Conservation (phyloP, 305 asterid genomes). For the Fraxinus floribunda region DNA sequence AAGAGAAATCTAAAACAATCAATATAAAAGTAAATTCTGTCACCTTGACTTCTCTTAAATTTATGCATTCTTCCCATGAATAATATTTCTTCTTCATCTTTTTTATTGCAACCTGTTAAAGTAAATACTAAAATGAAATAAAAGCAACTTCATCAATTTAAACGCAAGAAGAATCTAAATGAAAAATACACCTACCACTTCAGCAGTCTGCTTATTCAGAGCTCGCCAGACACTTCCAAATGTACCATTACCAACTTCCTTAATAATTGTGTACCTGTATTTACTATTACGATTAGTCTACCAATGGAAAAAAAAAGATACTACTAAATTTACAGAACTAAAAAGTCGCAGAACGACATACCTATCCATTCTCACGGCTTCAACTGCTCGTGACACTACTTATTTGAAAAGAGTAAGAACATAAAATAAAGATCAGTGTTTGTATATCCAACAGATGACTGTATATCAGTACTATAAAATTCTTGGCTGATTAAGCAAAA, state of each 20-base stretch:
- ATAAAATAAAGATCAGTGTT: constrained; percentile 21
- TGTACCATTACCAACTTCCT: constrained; percentile 94
- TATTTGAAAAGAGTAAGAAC: constrained; percentile 25
- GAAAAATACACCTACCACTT: constrained; percentile 63
- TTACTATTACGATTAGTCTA: constrained; percentile 13
- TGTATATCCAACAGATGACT: constrained; percentile 24
- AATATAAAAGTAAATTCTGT: constrained; percentile 19
- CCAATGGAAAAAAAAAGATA: constrained; percentile 3
- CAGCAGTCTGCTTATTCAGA: constrained; percentile 75
- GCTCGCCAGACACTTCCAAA: constrained; percentile 98
- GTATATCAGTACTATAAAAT: constrained; percentile 33
- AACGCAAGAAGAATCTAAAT: background rate
- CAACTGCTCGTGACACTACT: constrained; percentile 37
- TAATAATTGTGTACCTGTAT: constrained; percentile 72
- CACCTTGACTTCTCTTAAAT: constrained; percentile 96
- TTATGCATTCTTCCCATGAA: constrained; percentile 96
- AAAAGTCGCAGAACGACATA: constrained; percentile 25
- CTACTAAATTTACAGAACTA: background rate
- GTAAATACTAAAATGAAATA: constrained; percentile 12
- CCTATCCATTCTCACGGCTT: constrained; percentile 74
- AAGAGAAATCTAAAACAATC: background rate
- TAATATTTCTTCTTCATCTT: constrained; percentile 83
- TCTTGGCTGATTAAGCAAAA: constrained; percentile 50
- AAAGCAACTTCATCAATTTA: background rate
- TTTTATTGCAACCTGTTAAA: constrained; percentile 81